Percentiles rank a stretch among this genome's conserved stretches.
These are phyloP conservation scores for Trichoderma erinaceum DNA, from an alignment of 495 filamentous ascomycete species.

Conservation along the genomic window DNA sequence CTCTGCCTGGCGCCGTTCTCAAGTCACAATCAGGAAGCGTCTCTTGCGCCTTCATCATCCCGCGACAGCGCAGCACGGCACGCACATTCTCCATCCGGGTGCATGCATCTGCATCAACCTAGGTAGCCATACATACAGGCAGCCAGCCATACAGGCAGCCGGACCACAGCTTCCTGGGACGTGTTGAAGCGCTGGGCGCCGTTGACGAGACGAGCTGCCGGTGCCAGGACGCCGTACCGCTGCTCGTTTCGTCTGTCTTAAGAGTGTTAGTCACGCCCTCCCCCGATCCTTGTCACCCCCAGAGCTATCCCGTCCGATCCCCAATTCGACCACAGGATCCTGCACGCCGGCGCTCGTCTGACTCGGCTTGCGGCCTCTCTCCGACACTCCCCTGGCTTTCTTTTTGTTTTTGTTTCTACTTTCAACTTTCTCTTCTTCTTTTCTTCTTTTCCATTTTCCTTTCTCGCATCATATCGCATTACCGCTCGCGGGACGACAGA, in stretches of 20 bases:
- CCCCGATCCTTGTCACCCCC: constrained; percentile 12
- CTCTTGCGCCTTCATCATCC: neutral
- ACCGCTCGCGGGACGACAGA: neutral
- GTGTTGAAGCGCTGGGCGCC: neutral
- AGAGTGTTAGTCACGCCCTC: constrained; percentile 12
- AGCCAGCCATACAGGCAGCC: too few relatives aligned
- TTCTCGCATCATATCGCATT: neutral
- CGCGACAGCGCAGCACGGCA: neutral
- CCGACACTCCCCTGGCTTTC: constrained; percentile 6
- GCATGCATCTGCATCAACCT: neutral
- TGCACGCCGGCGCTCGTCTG: constrained; percentile 14
- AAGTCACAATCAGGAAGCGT: neutral
- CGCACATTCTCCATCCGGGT: constrained; percentile 3
- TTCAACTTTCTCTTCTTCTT: neutral
- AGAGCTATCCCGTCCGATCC: constrained; percentile 11
- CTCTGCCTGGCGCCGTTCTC: neutral
- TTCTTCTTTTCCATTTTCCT: neutral
- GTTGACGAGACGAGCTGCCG: neutral
- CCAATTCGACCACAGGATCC: constrained; percentile 11
- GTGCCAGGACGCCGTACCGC: neutral
- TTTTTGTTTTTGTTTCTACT: neutral
- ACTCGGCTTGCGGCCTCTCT: constrained; percentile 12
- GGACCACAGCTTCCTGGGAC: too few relatives aligned
- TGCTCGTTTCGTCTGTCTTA: neutral
- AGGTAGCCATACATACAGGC: too few relatives aligned